A percentile compares a stretch with the other conserved stretches of the same genome.
Conservation (phyloP, 257 asterid species). For the Avicennia marina region DNA sequence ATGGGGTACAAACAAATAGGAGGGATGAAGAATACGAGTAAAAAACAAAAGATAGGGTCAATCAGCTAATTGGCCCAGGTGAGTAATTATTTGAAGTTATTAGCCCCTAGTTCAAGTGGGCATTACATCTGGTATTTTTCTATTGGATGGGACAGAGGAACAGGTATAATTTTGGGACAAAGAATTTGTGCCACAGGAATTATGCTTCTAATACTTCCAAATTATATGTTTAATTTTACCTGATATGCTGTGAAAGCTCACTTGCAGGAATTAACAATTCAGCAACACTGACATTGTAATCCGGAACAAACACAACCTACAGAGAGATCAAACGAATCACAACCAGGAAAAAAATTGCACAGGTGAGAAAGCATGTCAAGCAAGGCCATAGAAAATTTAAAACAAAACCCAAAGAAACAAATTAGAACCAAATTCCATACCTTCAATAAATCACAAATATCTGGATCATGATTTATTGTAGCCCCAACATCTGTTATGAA, state of each 20-base stretch:
- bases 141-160: too few relatives aligned
- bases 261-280: conserved; percentile 65
- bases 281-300: conserved; percentile 64
- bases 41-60: too few relatives aligned
- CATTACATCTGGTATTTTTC: too few relatives aligned
- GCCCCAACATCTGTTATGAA: conserved; percentile 53
- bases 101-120: too few relatives aligned
- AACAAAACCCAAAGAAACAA: neutral
- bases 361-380: neutral
- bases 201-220: conserved; percentile 7
- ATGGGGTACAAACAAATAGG: too few relatives aligned
- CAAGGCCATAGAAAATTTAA: neutral
- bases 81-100: too few relatives aligned
- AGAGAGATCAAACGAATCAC: conserved; percentile 15
- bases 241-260: conserved; percentile 63
- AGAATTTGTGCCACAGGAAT: too few relatives aligned
- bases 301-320: conserved; percentile 58
- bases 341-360: neutral
- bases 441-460: conserved; percentile 57
- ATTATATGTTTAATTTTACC: conserved; percentile 32
- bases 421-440: conserved; percentile 22
- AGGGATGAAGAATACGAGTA: too few relatives aligned
- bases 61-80: too few relatives aligned
- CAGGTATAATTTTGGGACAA: too few relatives aligned
- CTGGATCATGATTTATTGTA: conserved; percentile 55